A percentile compares a stretch with the other conserved stretches of the same genome.
phyloP scores from a whole-genome alignment of 164 flowering plant genomes.

The Dillenia turbinata region DNA sequence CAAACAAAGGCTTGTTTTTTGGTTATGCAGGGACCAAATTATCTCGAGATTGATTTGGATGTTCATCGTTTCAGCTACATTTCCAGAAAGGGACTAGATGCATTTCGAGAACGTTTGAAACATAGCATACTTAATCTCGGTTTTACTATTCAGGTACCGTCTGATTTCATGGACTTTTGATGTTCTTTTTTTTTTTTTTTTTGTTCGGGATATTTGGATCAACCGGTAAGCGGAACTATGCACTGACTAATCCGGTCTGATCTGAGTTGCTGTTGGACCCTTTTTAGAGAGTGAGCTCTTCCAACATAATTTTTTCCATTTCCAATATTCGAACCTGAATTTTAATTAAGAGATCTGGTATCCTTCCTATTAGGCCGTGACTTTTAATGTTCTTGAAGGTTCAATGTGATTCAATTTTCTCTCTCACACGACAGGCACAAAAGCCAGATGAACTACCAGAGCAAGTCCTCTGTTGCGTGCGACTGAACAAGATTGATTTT shows the following conservation, averaged over 20 bases:
- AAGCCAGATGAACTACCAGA: slow-evolving; percentile 91
- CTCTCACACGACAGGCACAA: slow-evolving; percentile 58
- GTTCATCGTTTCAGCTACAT: slow-evolving; percentile 95
- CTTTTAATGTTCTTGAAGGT: not conserved
- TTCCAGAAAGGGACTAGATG: slow-evolving; percentile 89
- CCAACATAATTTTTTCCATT: too few species aligned
- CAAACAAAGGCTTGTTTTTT: not conserved
- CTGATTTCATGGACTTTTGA: not conserved
- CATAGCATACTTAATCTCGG: slow-evolving; percentile 79
- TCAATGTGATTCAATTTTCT: too few species aligned
- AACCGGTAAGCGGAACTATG: too few species aligned
- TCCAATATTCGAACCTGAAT: too few species aligned
- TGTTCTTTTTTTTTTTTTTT: not conserved
- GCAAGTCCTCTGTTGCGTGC: slow-evolving; percentile 70
- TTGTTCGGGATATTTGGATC: too few species aligned
- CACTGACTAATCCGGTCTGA: too few species aligned
- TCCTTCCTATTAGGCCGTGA: too few species aligned
- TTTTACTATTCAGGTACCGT: slow-evolving; percentile 85
- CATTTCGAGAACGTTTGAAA: slow-evolving; percentile 77
- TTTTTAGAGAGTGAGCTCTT: too few species aligned
- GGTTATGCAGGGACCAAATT: slow-evolving; percentile 67
- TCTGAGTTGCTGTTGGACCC: too few species aligned
- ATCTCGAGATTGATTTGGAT: slow-evolving; percentile 96
- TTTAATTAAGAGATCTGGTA: too few species aligned
- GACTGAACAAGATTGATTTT: slow-evolving; percentile 78